phyloP scores from a whole-genome alignment of 768 basidiomycete genomes.

The Amanita brunnescens region DNA sequence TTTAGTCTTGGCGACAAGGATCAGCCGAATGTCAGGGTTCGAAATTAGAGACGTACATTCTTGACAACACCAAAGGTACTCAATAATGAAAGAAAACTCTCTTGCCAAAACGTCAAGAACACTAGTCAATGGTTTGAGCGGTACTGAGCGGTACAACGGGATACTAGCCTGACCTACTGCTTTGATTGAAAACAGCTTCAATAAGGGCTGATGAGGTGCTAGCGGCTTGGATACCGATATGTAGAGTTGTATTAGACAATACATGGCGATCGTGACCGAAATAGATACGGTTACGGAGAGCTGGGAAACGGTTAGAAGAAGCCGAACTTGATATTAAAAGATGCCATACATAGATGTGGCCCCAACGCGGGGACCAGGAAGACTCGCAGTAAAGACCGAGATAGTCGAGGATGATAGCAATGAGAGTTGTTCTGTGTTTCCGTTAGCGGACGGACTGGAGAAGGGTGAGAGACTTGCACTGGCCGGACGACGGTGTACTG shows the following conservation, averaged over 20 bases:
- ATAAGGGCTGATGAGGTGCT: constrained; percentile 48
- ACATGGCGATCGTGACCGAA: constrained; percentile 74
- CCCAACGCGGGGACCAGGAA: constrained; percentile 61
- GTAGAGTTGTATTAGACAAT: constrained; percentile 67
- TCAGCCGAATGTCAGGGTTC: neutral
- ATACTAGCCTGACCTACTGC: constrained; percentile 46
- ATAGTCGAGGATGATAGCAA: constrained; percentile 54
- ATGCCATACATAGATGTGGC: constrained; percentile 53
- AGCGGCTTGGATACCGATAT: constrained; percentile 45
- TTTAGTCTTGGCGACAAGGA: constrained; percentile 29
- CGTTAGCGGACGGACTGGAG: neutral
- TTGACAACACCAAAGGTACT: constrained; percentile 53
- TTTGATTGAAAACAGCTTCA: constrained; percentile 67
- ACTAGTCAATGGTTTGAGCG: constrained; percentile 25
- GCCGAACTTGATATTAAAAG: neutral
- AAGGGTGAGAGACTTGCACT: constrained; percentile 25
- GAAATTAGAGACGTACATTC: constrained; percentile 31
- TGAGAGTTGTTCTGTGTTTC: constrained; percentile 40
- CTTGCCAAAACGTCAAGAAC: constrained; percentile 75
- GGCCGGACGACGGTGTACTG: constrained; percentile 67
- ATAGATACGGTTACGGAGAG: constrained; percentile 53
- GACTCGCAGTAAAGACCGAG: constrained; percentile 64
- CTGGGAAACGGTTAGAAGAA: constrained; percentile 19
- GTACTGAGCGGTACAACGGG: neutral
- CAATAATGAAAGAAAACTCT: constrained; percentile 48